These are phyloP conservation scores for Lophium mytilinum DNA, from an alignment of 495 filamentous ascomycete genomes.

Conservation along the genomic window DNA sequence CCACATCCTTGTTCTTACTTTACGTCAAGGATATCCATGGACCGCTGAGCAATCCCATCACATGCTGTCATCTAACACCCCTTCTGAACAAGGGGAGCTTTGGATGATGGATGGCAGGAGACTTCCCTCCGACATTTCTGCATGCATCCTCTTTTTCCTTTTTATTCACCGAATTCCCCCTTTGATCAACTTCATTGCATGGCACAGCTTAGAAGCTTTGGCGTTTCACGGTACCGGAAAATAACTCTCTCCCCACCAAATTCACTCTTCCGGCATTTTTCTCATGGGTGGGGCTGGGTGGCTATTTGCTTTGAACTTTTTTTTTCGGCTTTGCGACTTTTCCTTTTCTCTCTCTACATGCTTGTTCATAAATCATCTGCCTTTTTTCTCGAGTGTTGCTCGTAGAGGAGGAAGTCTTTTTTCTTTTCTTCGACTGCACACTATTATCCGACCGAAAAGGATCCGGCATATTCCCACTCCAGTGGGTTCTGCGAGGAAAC, in stretches of 20 bases:
- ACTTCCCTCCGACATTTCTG: neutral
- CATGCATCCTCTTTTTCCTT: neutral
- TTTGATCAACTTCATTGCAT: neutral
- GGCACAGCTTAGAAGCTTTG: neutral
- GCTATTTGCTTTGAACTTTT: neutral
- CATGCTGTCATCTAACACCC: neutral
- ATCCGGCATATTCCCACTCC: no score
- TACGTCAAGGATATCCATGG: no score
- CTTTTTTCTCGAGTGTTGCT: no score
- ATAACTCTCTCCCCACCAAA: neutral
- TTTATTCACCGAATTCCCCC: neutral
- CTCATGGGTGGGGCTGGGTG: neutral
- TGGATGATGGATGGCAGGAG: neutral
- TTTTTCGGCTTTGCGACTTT: neutral
- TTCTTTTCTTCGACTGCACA: no score
- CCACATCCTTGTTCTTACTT: no score
- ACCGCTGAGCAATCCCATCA: neutral
- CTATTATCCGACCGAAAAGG: no score
- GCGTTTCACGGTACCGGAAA: neutral
- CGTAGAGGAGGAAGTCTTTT: no score
- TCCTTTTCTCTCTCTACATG: neutral
- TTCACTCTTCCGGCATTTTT: neutral
- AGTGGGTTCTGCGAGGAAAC: no score
- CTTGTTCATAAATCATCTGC: no score
- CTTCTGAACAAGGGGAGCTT: neutral